A percentile compares a stretch with the other conserved stretches of the same genome.
These are phyloP conservation scores for Borovskyia barvae DNA, from an alignment of 208 protist genomes.

Conservation along the genomic window DNA sequence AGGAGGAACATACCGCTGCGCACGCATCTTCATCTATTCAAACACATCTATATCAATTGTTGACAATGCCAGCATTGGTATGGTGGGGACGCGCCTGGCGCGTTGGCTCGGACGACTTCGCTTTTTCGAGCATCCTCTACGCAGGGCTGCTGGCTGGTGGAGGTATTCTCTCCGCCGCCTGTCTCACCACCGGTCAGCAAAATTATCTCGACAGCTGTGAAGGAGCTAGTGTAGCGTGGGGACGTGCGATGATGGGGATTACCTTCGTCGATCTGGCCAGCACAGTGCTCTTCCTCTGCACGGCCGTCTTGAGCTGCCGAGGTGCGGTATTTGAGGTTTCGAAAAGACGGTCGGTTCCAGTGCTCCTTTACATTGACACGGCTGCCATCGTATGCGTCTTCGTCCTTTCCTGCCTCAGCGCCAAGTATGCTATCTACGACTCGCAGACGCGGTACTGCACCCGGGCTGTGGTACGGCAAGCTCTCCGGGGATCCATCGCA, in stretches of 20 bases:
- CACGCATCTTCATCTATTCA: too few relatives aligned
- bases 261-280: slow-evolving; percentile 31
- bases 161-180: slow-evolving; percentile 16
- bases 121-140: slow-evolving; percentile 55
- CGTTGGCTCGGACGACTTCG: slow-evolving; percentile 72
- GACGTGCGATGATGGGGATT: slow-evolving; percentile 26
- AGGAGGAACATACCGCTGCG: too few relatives aligned
- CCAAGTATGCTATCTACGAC: slow-evolving; percentile 44
- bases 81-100: slow-evolving; percentile 78
- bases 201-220: slow-evolving; percentile 19
- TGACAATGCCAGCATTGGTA: slow-evolving; percentile 72
- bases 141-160: slow-evolving; percentile 25
- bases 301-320: slow-evolving; percentile 40
- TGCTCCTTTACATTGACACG: slow-evolving; percentile 55
- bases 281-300: slow-evolving; percentile 37
- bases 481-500: slow-evolving; percentile 32
- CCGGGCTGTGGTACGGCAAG: slow-evolving; percentile 7
- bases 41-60: too few relatives aligned
- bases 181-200: slow-evolving; percentile 2
- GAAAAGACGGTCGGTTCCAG: slow-evolving; percentile 51
- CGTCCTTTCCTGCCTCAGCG: slow-evolving; percentile 26
- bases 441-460: slow-evolving; percentile 22
- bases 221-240: slow-evolving; percentile 4
- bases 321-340: slow-evolving; percentile 70
- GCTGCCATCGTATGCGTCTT: slow-evolving; percentile 21